Evolutionary conservation across 1,284 basidiomycete genomes (phyloP).

Genomic region (Cystobasidium slooffiae): DNA sequence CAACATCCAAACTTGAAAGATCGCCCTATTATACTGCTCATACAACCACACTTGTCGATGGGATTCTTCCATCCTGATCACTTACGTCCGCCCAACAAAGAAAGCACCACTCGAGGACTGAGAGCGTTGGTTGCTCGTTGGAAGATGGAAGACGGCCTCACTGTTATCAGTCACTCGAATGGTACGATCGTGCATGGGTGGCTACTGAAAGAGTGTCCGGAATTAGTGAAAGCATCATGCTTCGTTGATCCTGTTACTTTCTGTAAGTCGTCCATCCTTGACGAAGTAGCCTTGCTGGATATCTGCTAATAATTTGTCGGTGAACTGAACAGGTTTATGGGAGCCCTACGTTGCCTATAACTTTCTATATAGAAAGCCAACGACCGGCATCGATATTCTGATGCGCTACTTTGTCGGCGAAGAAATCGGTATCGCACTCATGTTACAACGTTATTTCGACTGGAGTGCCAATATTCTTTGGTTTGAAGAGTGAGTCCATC

Average conservation of each 20-base stretch:
- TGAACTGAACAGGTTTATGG: constrained; percentile 39
- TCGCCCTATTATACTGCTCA: constrained; percentile 74
- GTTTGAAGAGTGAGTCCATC: constrained; percentile 71
- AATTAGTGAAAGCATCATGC: constrained; percentile 72
- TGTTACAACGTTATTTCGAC: constrained; percentile 76
- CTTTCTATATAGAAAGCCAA: constrained; percentile 73
- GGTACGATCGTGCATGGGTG: constrained; percentile 71
- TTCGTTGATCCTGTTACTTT: constrained; percentile 84
- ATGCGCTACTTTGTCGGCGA: constrained; percentile 42
- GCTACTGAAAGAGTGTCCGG: constrained; percentile 77
- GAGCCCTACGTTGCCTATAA: constrained; percentile 77
- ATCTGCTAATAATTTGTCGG: constrained; percentile 53
- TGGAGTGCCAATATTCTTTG: constrained; percentile 74
- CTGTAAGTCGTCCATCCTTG: constrained; percentile 66
- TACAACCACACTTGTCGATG: constrained; percentile 85
- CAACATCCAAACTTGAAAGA: constrained; percentile 61
- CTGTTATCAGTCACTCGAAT: constrained; percentile 84
- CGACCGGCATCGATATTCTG: constrained; percentile 62
- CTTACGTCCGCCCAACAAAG: constrained; percentile 69
- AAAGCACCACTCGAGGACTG: constrained; percentile 67
- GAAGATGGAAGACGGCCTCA: constrained; percentile 71
- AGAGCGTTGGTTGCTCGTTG: constrained; percentile 66
- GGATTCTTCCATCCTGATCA: constrained; percentile 75
- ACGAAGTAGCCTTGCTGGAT: constrained; percentile 1
- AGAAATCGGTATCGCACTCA: constrained; percentile 62